Evolutionary conservation across 495 filamentous ascomycete genomes (phyloP), one percentile per base, ranked within the genome.

Genomic region (Xylaria venustula): DNA sequence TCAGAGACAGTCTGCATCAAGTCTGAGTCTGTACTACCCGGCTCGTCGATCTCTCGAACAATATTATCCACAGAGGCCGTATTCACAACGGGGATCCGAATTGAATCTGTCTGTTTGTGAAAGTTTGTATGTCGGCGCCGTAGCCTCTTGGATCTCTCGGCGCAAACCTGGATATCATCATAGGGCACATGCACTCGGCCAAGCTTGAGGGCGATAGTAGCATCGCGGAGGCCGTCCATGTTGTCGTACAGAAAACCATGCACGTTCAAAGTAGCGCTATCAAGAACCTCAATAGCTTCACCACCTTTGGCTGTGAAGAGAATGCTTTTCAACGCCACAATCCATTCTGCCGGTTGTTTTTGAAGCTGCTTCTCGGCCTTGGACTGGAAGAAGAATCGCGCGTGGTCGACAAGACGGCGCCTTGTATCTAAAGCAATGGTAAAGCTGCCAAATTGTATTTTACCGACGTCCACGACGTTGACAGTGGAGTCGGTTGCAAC

Each of bases 201-300:
- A 44, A 97, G 79, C 71, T 98, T 98, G 45, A 98, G 78, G 1
- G 91, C 88, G 64, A 99, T 86, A 2, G 93, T 91, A 1, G 91
- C 87, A 78, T 98, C 94, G 41, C 91, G 84, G 3, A 99, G 85
- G 12, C 93, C 93, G 44, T 96, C 91, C 11, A 91, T 75, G 36
- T 91, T 86, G 62, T 90, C 89, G 74, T 93, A 93, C n/a, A 99
- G 81, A 54, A 95, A 84, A 15, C 94, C 94, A 73, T 98, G 93
- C 48, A 97, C 81, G 62, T 96, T 97, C 51, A 97, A 77, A 14
- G 87, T 90, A 51, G 90, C 87, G 66, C 90, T 88, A 71, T 99
- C 95, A 70, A 99, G 72, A 2, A 99, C 72, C 72, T 99, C 93
- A n/a, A 88, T 83, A 1, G 92, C 85, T 15, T 97, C 92, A 37